These are phyloP conservation scores for Sporothrix mexicana DNA, from an alignment of 2,329 filamentous ascomycete species.

Conservation along the genomic window DNA sequence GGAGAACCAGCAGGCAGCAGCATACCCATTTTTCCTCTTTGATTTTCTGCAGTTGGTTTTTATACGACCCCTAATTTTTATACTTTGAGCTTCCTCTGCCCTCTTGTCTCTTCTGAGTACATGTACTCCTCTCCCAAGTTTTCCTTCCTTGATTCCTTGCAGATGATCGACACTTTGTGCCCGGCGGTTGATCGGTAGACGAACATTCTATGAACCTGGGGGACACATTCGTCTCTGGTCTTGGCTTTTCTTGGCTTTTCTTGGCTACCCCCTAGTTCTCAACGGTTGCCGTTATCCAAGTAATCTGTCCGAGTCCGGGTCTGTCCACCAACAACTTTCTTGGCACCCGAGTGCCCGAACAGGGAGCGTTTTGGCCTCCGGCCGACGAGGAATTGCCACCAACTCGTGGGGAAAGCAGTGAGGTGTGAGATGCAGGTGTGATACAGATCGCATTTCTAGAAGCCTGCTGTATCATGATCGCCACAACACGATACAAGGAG, in stretches of 20 bases:
- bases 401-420: neutral
- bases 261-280: neutral
- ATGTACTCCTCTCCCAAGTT: neutral
- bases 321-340: neutral
- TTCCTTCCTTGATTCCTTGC: neutral
- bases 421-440: neutral
- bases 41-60: neutral
- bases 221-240: no score
- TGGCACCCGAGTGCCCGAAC: neutral
- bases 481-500: no score
- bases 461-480: no score
- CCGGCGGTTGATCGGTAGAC: no score
- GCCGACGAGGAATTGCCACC: neutral
- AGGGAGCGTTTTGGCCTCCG: neutral
- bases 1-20: constrained; percentile 2
- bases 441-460: neutral
- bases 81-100: neutral
- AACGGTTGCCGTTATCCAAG: neutral
- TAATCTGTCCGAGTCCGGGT: neutral
- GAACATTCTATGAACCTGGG: no score
- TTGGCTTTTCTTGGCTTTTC: neutral
- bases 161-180: neutral
- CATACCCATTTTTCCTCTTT: neutral
- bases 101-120: neutral
- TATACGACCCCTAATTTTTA: neutral